These are phyloP conservation scores for Falciphora oryzae DNA, from an alignment of 2,329 filamentous ascomycete genomes.

Conservation along the genomic window DNA sequence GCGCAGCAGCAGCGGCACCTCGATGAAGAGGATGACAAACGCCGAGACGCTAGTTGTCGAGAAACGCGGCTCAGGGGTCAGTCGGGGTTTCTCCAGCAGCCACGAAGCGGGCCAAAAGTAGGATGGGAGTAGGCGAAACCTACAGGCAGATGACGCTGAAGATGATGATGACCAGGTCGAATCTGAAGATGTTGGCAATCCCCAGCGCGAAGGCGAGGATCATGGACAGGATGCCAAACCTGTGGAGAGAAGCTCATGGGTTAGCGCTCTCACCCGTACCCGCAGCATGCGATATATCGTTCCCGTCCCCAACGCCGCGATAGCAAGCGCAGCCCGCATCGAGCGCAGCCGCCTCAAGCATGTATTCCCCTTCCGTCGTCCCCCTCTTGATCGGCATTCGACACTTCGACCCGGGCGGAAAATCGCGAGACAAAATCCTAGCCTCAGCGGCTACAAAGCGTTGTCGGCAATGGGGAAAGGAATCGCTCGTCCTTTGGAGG, in stretches of 20 bases:
- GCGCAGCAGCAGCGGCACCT: slow-evolving; percentile 89
- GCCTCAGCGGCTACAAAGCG: too few relatives aligned
- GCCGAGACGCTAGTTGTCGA: slow-evolving; percentile 51
- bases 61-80: background rate
- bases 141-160: slow-evolving; percentile 51
- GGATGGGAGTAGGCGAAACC: slow-evolving; percentile 21
- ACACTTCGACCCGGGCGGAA: too few relatives aligned
- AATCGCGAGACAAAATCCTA: background rate
- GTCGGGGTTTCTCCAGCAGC: background rate
- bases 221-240: slow-evolving; percentile 66
- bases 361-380: background rate
- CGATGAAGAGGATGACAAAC: slow-evolving; percentile 74
- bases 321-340: background rate
- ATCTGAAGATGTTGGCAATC: slow-evolving; percentile 61
- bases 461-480: background rate
- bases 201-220: slow-evolving; percentile 65
- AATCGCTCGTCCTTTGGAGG: slow-evolving; percentile 10
- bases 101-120: background rate
- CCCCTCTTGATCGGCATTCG: background rate
- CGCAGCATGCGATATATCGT: background rate
- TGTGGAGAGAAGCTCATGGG: slow-evolving; percentile 26
- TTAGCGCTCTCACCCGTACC: slow-evolving; percentile 14
- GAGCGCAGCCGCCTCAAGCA: background rate
- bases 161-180: slow-evolving; percentile 41
- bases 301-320: background rate